phyloP scores from a whole-genome alignment of 768 basidiomycete species.

The Mycena metata region DNA sequence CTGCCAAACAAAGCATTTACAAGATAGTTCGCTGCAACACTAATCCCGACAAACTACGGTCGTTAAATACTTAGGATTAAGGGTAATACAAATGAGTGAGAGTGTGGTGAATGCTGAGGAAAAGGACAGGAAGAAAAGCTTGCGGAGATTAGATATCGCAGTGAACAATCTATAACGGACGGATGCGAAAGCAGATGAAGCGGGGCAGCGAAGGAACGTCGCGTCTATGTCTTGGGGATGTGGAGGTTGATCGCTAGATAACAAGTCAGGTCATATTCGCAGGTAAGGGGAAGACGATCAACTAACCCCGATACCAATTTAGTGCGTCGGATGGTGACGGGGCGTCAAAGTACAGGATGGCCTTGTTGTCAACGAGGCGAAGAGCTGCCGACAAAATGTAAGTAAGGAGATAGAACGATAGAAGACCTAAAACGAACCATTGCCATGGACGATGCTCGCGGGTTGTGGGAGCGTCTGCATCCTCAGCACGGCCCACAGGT shows the following conservation, averaged over 20 bases:
- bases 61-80: slow-evolving; percentile 33
- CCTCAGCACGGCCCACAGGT: slow-evolving; percentile 96
- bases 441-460: slow-evolving; percentile 90
- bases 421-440: slow-evolving; percentile 60
- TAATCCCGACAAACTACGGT: slow-evolving; percentile 32
- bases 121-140: slow-evolving; percentile 26
- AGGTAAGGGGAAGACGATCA: not conserved
- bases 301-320: slow-evolving; percentile 90
- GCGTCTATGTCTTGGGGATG: slow-evolving; percentile 80
- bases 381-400: slow-evolving; percentile 62
- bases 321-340: slow-evolving; percentile 87
- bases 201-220: slow-evolving; percentile 16
- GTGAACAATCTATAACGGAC: slow-evolving; percentile 30
- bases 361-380: slow-evolving; percentile 92
- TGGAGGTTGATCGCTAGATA: slow-evolving; percentile 86
- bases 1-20: slow-evolving; percentile 36
- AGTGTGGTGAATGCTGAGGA: slow-evolving; percentile 20
- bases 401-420: slow-evolving; percentile 20
- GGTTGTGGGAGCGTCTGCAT: slow-evolving; percentile 96
- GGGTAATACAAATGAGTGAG: slow-evolving; percentile 35
- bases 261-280: slow-evolving; percentile 19
- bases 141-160: slow-evolving; percentile 35
- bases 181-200: slow-evolving; percentile 28
- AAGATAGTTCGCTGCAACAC: slow-evolving; percentile 35
- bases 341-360: slow-evolving; percentile 90